phyloP scores from a whole-genome alignment of 176 grass and related monocot genomes.

The Zea luxurians region DNA sequence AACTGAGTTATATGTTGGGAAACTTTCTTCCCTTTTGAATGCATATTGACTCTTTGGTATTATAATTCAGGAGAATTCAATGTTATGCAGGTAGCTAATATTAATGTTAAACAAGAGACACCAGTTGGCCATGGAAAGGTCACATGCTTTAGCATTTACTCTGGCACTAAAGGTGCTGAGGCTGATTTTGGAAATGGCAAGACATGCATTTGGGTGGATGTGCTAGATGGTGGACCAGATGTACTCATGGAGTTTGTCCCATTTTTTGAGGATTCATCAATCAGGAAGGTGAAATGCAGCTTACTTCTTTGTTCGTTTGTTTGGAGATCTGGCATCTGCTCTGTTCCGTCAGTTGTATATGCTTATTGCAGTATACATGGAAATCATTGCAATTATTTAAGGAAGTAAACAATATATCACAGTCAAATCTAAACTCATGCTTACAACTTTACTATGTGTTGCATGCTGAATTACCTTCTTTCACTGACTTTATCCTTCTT shows the following conservation, averaged over 20 bases:
- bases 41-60: neutral
- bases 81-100: conserved; percentile 71
- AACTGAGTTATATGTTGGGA: conserved; percentile 26
- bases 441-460: conserved; percentile 10
- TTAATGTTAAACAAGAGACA: conserved; percentile 87
- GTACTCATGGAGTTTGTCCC: conserved; percentile 86
- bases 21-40: conserved; percentile 10
- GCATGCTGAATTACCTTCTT: neutral
- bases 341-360: neutral
- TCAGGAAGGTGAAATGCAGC: conserved; percentile 65
- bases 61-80: conserved; percentile 31
- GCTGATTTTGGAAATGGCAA: conserved; percentile 92
- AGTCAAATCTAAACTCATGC: conserved; percentile 3
- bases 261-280: conserved; percentile 87
- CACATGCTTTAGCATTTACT: conserved; percentile 96
- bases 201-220: conserved; percentile 98
- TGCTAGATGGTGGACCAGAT: conserved; percentile 76
- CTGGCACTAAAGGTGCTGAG: conserved; percentile 49
- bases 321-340: conserved; percentile 1
- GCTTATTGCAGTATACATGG: conserved; percentile 7
- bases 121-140: conserved; percentile 89
- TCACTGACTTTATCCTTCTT: neutral
- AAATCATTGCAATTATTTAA: conserved; percentile 11
- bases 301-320: conserved; percentile 14
- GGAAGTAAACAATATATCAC: conserved; percentile 5